Evolutionary conservation across 345 rosid genomes (phyloP).

Genomic region (Anacardium occidentale): DNA sequence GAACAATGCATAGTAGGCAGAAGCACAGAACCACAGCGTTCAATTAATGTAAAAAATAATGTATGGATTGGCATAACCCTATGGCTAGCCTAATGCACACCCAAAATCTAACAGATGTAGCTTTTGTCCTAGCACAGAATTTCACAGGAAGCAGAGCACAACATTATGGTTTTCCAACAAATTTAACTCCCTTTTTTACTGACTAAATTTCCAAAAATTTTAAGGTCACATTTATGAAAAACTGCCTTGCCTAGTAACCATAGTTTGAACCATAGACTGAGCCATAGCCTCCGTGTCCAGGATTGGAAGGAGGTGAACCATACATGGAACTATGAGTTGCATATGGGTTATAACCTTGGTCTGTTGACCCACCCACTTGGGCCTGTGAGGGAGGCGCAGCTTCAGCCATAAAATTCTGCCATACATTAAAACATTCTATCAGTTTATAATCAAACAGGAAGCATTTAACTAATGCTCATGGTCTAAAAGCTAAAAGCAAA

Average conservation of each 20-base stretch:
- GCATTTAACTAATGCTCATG: not conserved
- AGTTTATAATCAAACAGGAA: slow-evolving; percentile 6
- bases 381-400: slow-evolving; percentile 62
- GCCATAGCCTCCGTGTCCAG: slow-evolving; percentile 54
- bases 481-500: not conserved
- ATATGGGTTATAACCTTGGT: slow-evolving; percentile 88
- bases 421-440: not conserved
- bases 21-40: not conserved
- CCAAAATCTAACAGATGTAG: not conserved
- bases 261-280: slow-evolving; percentile 70
- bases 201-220: slow-evolving; percentile 6
- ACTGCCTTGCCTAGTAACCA: slow-evolving; percentile 51
- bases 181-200: slow-evolving; percentile 5
- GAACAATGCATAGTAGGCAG: not conserved
- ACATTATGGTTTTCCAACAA: slow-evolving; percentile 8
- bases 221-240: not conserved
- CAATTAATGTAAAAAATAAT: not conserved
- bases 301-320: slow-evolving; percentile 76
- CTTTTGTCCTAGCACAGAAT: not conserved
- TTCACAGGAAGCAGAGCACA: slow-evolving; percentile 11
- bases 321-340: slow-evolving; percentile 77
- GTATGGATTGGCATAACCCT: slow-evolving; percentile 18
- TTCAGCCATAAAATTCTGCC: slow-evolving; percentile 98
- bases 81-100: slow-evolving; percentile 12
- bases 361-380: slow-evolving; percentile 53